phyloP scores from a whole-genome alignment of 2,329 filamentous ascomycete genomes.

The Exophiala lecanii-corni region DNA sequence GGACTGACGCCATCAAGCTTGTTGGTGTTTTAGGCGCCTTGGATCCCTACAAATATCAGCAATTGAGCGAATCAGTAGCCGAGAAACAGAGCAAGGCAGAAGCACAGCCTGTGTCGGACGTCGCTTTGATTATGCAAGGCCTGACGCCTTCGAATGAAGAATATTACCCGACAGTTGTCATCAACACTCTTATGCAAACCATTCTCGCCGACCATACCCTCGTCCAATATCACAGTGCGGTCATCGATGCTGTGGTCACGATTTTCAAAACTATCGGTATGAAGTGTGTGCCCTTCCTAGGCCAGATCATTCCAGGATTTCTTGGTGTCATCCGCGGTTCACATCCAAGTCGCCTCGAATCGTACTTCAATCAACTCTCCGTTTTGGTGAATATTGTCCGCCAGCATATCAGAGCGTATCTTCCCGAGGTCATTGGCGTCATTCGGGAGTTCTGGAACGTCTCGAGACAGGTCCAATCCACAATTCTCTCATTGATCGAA shows the following conservation, averaged over 20 bases:
- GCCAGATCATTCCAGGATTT: slow-evolving; percentile 91
- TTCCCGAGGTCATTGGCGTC: slow-evolving; percentile 79
- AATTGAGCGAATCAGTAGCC: slow-evolving; percentile 71
- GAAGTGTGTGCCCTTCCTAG: slow-evolving; percentile 92
- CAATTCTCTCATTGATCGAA: slow-evolving; percentile 87
- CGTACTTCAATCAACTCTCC: slow-evolving; percentile 95
- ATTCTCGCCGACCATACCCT: slow-evolving; percentile 89
- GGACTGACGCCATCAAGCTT: slow-evolving; percentile 92
- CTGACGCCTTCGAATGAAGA: slow-evolving; percentile 95
- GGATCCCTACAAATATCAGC: slow-evolving; percentile 91
- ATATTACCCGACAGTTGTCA: slow-evolving; percentile 96
- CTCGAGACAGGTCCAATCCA: slow-evolving; percentile 75
- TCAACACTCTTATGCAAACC: slow-evolving; percentile 81
- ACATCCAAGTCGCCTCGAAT: slow-evolving; percentile 72
- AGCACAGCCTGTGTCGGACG: slow-evolving; percentile 74
- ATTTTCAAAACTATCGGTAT: slow-evolving; percentile 95
- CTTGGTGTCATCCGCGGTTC: slow-evolving; percentile 82
- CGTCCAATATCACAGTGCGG: slow-evolving; percentile 82
- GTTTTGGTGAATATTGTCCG: slow-evolving; percentile 91
- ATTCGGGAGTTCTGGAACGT: slow-evolving; percentile 87
- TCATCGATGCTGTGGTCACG: slow-evolving; percentile 97
- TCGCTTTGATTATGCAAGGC: slow-evolving; percentile 96
- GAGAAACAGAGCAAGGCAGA: slow-evolving; percentile 70
- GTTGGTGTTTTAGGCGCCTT: slow-evolving; percentile 93
- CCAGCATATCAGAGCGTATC: slow-evolving; percentile 88